Base-by-base conservation (phyloP, 106 monocot genomes). In the Amphibolis antarctica region DNA sequence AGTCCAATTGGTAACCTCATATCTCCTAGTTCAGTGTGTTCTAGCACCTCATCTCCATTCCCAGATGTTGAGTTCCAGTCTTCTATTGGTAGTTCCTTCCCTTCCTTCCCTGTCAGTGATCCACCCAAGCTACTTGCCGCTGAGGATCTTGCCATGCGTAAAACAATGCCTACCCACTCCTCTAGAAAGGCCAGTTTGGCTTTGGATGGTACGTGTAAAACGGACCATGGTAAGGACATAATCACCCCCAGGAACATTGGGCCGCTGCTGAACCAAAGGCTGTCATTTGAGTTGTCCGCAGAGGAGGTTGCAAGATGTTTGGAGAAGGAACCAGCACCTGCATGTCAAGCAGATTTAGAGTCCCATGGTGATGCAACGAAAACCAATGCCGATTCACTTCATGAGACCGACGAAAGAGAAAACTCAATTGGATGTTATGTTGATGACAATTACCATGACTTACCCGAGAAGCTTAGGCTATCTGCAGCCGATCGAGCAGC, bases 1-100 rank as follows among this genome's bases (percentile, higher is more conserved):
- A 92, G 92, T 68, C 92, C 92, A 31, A 83, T 93, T 31, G 85
- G 85, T 46, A 72, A 77, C 45, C 78, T 86, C 20, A 86, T 89
- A 58, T 89, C 94, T 53, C 86, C 94, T 10, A 80, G 78, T 45
- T 84, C 89, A 23, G 82, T 67, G 14, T 84, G 81, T 60, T 96
- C 96, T 3, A 82, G 86, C 54, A 77, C 81, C 25, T 89, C 89
- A 0, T 84, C 89, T 19, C 94, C 89, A 30, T 80, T 84, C 52
- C 82, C 81, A 65, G 82, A 88, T 60, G 46, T 43, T 42, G 86
- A 87, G 25, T 68, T 78, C 44, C 63, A 48, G 53, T 63, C 75
- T 44, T 60, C 74, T 11, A 48, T 46, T 30, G n/a, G 55, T 27
- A 50, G 13, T 27, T 44, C 66, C 44, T 50, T 79, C 46, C 57